phyloP scores from a whole-genome alignment of 176 grass and related monocot genomes.

The barley (Hordeum vulgare) region MorexV3_pseudomolecules_assembly NC_058520.1:511252302-511252801 shows the following conservation, averaged over 20 bases:
- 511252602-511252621: slow-evolving; percentile 43
- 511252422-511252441: not conserved
- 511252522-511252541: not conserved
- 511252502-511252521: not conserved
- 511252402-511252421: not conserved
- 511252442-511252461: not conserved
- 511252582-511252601: no score
- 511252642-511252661: slow-evolving; percentile 1
- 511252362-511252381: not conserved
- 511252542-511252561: not conserved
- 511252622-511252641: slow-evolving; percentile 37
- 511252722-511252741: not conserved
- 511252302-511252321: not conserved
- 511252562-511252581: not conserved
- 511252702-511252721: slow-evolving; percentile 10
- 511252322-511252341: not conserved
- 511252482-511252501: not conserved
- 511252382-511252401: not conserved
- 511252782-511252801: slow-evolving; percentile 60
- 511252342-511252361: not conserved
- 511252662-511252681: not conserved
- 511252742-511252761: not conserved
- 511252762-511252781: slow-evolving; percentile 7
- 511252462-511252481: not conserved
- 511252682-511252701: not conserved